phyloP scores from a whole-genome alignment of 2,329 filamentous ascomycete species.

The Fusarium drepaniforme region DNA sequence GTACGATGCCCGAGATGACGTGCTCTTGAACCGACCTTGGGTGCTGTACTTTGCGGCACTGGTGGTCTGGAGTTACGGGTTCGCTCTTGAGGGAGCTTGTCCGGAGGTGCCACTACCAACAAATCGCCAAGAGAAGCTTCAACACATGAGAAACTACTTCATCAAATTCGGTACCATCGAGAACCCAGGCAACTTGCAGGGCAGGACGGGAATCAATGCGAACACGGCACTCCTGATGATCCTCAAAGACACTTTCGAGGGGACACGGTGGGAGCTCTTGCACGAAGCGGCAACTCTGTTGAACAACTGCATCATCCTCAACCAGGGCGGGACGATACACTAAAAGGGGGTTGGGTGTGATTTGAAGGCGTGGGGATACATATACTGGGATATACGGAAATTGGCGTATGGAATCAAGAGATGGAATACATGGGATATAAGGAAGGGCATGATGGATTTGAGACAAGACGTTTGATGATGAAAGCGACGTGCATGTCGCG shows the following conservation, averaged over 20 bases:
- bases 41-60: conserved; percentile 93
- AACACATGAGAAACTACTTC: conserved; percentile 85
- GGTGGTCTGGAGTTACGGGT: conserved; percentile 96
- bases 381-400: conserved; percentile 15
- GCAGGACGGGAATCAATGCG: conserved; percentile 80
- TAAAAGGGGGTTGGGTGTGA: conserved; percentile 17
- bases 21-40: conserved; percentile 92
- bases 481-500: conserved; percentile 13
- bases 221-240: conserved; percentile 87
- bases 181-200: conserved; percentile 82
- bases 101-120: conserved; percentile 63
- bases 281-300: conserved; percentile 87
- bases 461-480: conserved; percentile 24
- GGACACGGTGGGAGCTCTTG: conserved; percentile 90
- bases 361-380: conserved; percentile 3
- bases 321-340: conserved; percentile 46
- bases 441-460: conserved; percentile 19
- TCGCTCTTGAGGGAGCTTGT: conserved; percentile 86
- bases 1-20: conserved; percentile 90
- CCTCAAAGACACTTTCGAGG: conserved; percentile 83
- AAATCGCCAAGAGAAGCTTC: conserved; percentile 74
- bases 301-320: conserved; percentile 78
- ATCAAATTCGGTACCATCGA: conserved; percentile 76
- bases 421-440: conserved; percentile 8
- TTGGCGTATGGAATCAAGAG: conserved; percentile 16